Evolutionary conservation across 176 grass and related monocot genomes (phyloP).

Genomic region (Oryza brachyantha): DNA sequence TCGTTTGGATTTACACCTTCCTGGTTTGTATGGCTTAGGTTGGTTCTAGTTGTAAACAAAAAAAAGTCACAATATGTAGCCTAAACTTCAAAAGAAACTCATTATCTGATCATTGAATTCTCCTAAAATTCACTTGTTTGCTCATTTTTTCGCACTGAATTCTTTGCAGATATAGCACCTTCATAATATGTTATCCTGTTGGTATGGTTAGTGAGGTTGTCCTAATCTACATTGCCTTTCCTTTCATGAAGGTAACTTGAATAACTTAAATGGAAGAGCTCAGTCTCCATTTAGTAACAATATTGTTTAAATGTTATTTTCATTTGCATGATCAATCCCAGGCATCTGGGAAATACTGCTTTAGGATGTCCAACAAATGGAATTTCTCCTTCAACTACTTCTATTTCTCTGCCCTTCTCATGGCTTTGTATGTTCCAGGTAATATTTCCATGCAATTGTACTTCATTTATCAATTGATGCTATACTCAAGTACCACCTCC

Average conservation of each 20-base stretch:
- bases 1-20: slow-evolving; percentile 52
- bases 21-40: slow-evolving; percentile 77
- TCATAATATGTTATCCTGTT: not conserved
- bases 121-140: not conserved
- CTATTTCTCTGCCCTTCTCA: not conserved
- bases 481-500: not conserved
- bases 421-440: slow-evolving; percentile 46
- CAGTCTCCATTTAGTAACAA: not conserved
- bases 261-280: not conserved
- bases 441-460: not conserved
- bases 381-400: slow-evolving; percentile 45
- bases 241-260: slow-evolving; percentile 26
- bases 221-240: not conserved
- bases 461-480: not conserved
- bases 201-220: slow-evolving; percentile 6
- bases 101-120: not conserved
- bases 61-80: not conserved
- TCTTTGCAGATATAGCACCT: slow-evolving; percentile 15
- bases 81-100: not conserved
- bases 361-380: slow-evolving; percentile 45
- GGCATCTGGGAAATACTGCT: slow-evolving; percentile 19
- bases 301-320: not conserved
- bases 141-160: not conserved
- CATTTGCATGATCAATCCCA: not conserved
- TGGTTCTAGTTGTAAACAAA: not conserved